Evolutionary conservation across 2,329 filamentous ascomycete genomes (phyloP).

Genomic region (Orbilia javanica): DNA sequence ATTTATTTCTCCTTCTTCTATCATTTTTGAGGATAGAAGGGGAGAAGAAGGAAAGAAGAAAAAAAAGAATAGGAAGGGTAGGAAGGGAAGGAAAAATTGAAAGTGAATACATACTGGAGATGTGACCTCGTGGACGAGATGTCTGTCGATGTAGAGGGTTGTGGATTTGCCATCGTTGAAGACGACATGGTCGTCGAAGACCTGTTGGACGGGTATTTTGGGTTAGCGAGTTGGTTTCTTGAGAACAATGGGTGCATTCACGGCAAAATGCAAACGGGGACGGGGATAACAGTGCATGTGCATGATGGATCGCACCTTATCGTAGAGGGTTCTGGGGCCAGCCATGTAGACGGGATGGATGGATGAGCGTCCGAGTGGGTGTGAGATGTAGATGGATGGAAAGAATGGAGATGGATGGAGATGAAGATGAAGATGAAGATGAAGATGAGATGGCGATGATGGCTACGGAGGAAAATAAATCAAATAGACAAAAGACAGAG

Average conservation of each 20-base stretch:
- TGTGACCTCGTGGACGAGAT: slow-evolving; percentile 98
- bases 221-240: slow-evolving; percentile 17
- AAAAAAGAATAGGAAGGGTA: neutral
- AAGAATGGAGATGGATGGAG: neutral
- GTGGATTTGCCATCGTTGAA: slow-evolving; percentile 90
- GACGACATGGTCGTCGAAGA: slow-evolving; percentile 92
- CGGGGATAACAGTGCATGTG: neutral
- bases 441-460: too few relatives aligned
- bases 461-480: too few relatives aligned
- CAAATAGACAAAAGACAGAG: neutral
- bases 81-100: too few relatives aligned
- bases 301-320: slow-evolving; percentile 31
- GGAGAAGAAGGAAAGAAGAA: neutral
- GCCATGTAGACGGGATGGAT: slow-evolving; percentile 11
- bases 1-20: too few relatives aligned
- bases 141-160: slow-evolving; percentile 92
- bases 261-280: neutral
- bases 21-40: slow-evolving; percentile 17
- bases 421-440: neutral
- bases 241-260: neutral
- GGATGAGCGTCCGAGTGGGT: neutral
- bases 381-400: neutral
- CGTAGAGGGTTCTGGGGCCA: slow-evolving; percentile 47
- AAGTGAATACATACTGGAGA: slow-evolving; percentile 78
- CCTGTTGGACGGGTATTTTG: slow-evolving; percentile 68